Conservation (phyloP, 768 basidiomycete species). For the Lyophyllum decastes region DNA sequence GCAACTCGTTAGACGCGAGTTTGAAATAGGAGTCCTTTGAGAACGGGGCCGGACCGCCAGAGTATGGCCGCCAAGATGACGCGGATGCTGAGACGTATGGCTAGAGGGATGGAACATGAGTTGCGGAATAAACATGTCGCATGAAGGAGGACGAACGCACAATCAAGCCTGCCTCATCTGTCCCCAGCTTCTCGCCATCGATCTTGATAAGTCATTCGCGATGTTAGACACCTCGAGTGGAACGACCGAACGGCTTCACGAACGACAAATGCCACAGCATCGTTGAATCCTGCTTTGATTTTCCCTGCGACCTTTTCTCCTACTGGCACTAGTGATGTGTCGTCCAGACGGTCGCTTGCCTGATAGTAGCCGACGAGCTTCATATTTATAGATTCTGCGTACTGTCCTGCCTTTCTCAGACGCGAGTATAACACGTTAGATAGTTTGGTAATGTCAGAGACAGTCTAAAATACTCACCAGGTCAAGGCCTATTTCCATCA, state of each 20-base stretch:
- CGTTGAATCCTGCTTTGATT: slow-evolving; percentile 52
- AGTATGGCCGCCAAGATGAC: slow-evolving; percentile 50
- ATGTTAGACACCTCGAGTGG: neutral
- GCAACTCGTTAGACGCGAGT: slow-evolving; percentile 45
- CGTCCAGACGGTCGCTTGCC: slow-evolving; percentile 65
- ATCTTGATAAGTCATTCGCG: slow-evolving; percentile 39
- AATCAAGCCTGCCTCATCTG: slow-evolving; percentile 53
- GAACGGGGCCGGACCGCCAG: slow-evolving; percentile 42
- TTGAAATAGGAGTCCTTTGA: slow-evolving; percentile 45
- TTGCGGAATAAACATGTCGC: neutral
- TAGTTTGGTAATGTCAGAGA: neutral
- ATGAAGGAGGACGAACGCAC: slow-evolving; percentile 39
- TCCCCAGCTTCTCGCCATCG: slow-evolving; percentile 59
- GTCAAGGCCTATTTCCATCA: slow-evolving; percentile 86
- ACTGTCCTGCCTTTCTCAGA: slow-evolving; percentile 50
- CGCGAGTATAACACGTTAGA: neutral
- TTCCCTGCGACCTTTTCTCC: slow-evolving; percentile 63
- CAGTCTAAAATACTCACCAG: slow-evolving; percentile 45
- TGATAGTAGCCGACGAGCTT: slow-evolving; percentile 76
- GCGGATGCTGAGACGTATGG: slow-evolving; percentile 48
- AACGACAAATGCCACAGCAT: slow-evolving; percentile 74
- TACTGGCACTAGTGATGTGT: slow-evolving; percentile 60
- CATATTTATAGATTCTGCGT: slow-evolving; percentile 56
- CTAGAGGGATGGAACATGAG: slow-evolving; percentile 27
- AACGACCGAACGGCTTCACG: slow-evolving; percentile 22